Evolutionary conservation across 2,329 filamentous ascomycete species (phyloP).

Genomic region (Nakataea oryzae): DNA sequence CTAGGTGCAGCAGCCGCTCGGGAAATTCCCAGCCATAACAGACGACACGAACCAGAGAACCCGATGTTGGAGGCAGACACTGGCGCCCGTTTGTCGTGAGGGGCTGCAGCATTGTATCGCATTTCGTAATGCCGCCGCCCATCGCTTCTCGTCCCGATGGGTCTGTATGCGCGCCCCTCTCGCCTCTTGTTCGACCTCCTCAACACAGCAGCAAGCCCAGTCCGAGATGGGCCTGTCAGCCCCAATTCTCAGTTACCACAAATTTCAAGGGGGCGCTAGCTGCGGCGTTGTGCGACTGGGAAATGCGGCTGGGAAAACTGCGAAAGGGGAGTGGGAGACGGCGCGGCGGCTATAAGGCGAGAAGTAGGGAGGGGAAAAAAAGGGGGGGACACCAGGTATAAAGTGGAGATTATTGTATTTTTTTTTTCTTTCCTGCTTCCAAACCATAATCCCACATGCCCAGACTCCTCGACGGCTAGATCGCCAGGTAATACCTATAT

Average conservation of each 20-base stretch:
- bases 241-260: background rate
- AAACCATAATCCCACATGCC: background rate
- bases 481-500: too few relatives aligned
- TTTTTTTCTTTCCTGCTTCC: background rate
- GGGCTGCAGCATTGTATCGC: background rate
- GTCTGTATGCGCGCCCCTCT: background rate
- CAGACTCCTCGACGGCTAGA: background rate
- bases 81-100: background rate
- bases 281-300: background rate
- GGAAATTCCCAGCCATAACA: background rate
- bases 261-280: background rate
- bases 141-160: background rate
- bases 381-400: background rate
- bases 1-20: background rate
- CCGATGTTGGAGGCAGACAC: background rate
- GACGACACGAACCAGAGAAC: background rate
- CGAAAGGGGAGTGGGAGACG: too few relatives aligned
- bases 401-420: background rate
- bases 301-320: background rate
- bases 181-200: background rate
- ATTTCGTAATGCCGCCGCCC: background rate
- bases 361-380: background rate
- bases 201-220: background rate
- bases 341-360: background rate
- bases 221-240: background rate